Conservation (phyloP, 495 filamentous ascomycete species). For the Peziza echinospora region DNA sequence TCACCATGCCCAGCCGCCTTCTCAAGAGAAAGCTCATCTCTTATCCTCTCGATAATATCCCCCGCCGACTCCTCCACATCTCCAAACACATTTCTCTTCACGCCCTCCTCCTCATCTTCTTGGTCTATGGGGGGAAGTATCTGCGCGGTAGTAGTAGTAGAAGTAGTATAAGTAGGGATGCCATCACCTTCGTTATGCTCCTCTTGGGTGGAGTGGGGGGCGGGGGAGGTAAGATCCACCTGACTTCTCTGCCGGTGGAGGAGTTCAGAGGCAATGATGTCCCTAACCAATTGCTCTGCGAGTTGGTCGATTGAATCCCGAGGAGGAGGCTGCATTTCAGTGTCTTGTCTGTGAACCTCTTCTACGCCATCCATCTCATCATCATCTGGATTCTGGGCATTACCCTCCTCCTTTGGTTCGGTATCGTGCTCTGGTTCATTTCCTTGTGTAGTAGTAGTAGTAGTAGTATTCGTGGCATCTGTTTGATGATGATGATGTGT, state of each 20-base stretch:
- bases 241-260: conserved; percentile 6
- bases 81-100: conserved; percentile 1
- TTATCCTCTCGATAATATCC: conserved; percentile 8
- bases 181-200: too few relatives aligned
- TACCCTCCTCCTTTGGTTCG: conserved; percentile 1
- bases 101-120: background rate
- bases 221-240: background rate
- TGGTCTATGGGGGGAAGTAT: background rate
- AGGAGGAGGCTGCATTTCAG: background rate
- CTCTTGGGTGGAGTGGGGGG: too few relatives aligned
- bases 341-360: background rate
- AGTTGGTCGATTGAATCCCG: conserved; percentile 8
- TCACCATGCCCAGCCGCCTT: conserved; percentile 1
- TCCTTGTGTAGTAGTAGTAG: too few relatives aligned
- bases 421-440: too few relatives aligned
- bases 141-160: background rate
- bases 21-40: conserved; percentile 14
- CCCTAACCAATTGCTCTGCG: too few relatives aligned
- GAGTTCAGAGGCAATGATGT: conserved; percentile 1
- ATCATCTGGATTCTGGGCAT: background rate
- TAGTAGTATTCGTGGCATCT: too few relatives aligned
- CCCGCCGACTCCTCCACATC: conserved; percentile 1
- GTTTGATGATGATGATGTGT: too few relatives aligned
- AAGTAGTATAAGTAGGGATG: background rate
- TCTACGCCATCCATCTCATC: background rate